These are phyloP conservation scores for Francoa sonchifolia DNA, from an alignment of 441 rosid species.

Conservation along the genomic window DNA sequence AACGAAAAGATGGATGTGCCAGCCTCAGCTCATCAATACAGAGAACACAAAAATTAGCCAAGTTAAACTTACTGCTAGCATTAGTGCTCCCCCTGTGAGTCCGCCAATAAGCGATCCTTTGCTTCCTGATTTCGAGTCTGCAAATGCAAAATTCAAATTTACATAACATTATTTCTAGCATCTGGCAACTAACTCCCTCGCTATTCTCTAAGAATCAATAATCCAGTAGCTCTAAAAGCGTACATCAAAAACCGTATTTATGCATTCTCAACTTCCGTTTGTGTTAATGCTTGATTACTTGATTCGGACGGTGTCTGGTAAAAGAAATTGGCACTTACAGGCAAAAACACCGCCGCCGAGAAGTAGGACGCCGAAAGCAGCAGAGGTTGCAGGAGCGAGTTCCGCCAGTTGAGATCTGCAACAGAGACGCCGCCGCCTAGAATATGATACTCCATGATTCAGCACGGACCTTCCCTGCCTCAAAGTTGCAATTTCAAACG, in stretches of 20 bases:
- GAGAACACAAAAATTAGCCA: neutral
- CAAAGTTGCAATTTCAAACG: no score
- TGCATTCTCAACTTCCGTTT: no score
- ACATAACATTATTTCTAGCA: no score
- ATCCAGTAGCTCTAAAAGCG: no score
- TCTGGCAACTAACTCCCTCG: no score
- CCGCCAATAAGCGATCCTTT: constrained; percentile 75
- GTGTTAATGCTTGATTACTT: no score
- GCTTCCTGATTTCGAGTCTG: constrained; percentile 57
- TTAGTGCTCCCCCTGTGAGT: constrained; percentile 57
- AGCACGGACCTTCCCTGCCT: constrained; percentile 11
- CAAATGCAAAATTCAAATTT: constrained; percentile 9
- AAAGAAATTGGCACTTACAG: constrained; percentile 27
- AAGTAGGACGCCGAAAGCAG: constrained; percentile 54
- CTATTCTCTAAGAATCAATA: no score
- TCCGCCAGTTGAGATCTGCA: constrained; percentile 51
- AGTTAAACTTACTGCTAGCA: constrained; percentile 46
- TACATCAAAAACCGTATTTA: no score
- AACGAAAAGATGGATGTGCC: neutral
- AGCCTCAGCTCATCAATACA: no score
- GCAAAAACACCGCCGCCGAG: constrained; percentile 73
- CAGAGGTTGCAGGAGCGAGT: constrained; percentile 50
- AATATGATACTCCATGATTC: constrained; percentile 2
- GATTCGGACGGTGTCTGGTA: no score
- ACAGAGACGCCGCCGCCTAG: constrained; percentile 15